phyloP scores from a whole-genome alignment of 2,329 filamentous ascomycete species.

The Hymenoscyphus scutula region DNA sequence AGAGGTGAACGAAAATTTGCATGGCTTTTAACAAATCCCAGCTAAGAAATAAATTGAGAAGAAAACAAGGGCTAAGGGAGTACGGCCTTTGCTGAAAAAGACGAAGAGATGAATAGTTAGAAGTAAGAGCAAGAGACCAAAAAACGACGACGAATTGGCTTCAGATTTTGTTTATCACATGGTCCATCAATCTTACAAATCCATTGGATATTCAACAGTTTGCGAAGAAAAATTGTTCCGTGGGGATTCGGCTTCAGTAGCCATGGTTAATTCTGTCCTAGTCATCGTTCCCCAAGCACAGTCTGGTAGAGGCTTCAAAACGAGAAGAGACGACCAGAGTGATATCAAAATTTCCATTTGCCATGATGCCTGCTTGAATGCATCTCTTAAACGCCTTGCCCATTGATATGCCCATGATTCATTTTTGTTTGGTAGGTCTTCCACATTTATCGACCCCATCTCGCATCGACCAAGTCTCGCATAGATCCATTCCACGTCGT shows the following conservation, averaged over 20 bases:
- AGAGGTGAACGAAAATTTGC: too few relatives aligned
- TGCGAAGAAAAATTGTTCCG: not conserved
- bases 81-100: too few relatives aligned
- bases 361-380: conserved; percentile 24
- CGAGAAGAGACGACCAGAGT: not conserved
- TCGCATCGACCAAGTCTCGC: not conserved
- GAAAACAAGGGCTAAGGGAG: too few relatives aligned
- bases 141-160: too few relatives aligned
- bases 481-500: conserved; percentile 3
- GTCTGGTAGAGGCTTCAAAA: not conserved
- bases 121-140: too few relatives aligned
- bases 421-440: conserved; percentile 2
- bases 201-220: not conserved
- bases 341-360: conserved; percentile 24
- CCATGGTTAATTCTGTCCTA: not conserved
- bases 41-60: too few relatives aligned
- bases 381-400: conserved; percentile 31
- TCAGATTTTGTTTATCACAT: not conserved
- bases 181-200: not conserved
- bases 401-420: conserved; percentile 22
- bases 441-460: conserved; percentile 9
- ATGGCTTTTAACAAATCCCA: too few relatives aligned
- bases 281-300: not conserved
- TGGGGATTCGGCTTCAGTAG: not conserved
- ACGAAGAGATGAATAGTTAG: too few relatives aligned